Percentiles rank a stretch among this genome's conserved stretches.
Conservation (phyloP, 805 yeast species). For the Kurtzmaniella fragi region DNA sequence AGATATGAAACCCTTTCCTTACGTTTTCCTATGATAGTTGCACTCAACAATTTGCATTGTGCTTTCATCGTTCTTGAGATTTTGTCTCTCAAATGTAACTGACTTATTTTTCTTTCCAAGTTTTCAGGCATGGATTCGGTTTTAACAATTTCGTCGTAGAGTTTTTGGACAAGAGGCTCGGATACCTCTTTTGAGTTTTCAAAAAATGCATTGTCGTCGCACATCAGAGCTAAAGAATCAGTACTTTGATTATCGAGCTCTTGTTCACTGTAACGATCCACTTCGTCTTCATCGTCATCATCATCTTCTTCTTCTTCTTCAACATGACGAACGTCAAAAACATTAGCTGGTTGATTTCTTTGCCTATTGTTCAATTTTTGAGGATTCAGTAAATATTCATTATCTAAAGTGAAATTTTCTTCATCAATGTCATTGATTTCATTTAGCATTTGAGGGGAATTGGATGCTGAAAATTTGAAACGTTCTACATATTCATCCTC, state of each 20-base stretch:
- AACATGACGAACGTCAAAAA: neutral
- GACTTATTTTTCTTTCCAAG: conserved; percentile 29
- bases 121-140: conserved; percentile 30
- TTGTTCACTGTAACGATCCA: conserved; percentile 3
- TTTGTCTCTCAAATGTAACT: conserved; percentile 27
- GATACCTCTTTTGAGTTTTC: conserved; percentile 8
- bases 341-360: neutral
- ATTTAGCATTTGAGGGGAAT: conserved; percentile 35
- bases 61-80: conserved; percentile 25
- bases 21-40: conserved; percentile 29
- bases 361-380: neutral
- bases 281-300: conserved; percentile 6
- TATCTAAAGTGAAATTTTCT: conserved; percentile 27
- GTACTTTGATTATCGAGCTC: conserved; percentile 5
- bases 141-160: conserved; percentile 29
- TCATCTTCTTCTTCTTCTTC: neutral
- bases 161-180: conserved; percentile 13
- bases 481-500: conserved; percentile 13
- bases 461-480: conserved; percentile 31
- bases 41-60: conserved; percentile 27
- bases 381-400: conserved; percentile 20
- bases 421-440: conserved; percentile 25
- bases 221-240: conserved; percentile 5
- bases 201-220: conserved; percentile 5
- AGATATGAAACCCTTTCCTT: conserved; percentile 26